Conservation (phyloP, 2,329 filamentous ascomycete genomes). For the Colletotrichum godetiae region DNA sequence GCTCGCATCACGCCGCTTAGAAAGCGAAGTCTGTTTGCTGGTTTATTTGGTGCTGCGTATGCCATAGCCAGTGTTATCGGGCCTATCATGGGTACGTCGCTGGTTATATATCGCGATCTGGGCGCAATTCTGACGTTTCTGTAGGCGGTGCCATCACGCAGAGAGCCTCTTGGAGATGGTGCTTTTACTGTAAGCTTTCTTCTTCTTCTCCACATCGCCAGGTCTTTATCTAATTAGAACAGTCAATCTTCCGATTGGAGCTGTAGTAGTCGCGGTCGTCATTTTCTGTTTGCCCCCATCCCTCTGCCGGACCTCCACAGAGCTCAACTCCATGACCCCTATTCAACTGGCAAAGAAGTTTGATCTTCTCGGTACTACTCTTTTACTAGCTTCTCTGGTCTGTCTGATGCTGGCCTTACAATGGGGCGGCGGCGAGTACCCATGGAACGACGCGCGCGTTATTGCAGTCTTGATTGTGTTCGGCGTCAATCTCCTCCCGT, state of each 20-base stretch:
- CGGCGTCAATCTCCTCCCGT: conserved; percentile 40
- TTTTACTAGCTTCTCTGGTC: conserved; percentile 38
- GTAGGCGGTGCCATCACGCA: conserved; percentile 48
- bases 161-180: conserved; percentile 51
- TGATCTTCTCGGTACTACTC: conserved; percentile 39
- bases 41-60: conserved; percentile 50
- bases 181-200: conserved; percentile 43
- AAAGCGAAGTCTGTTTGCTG: conserved; percentile 47
- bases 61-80: conserved; percentile 47
- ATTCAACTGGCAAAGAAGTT: conserved; percentile 16
- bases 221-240: background rate
- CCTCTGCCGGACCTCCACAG: background rate
- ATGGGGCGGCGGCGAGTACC: conserved; percentile 50
- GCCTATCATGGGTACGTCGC: conserved; percentile 37
- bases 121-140: background rate
- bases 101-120: background rate
- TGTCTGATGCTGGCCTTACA: conserved; percentile 57
- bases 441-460: conserved; percentile 40
- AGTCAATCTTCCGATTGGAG: conserved; percentile 43
- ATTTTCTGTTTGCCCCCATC: conserved; percentile 38
- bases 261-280: conserved; percentile 37
- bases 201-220: too few species aligned
- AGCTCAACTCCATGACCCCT: background rate
- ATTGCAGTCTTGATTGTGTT: conserved; percentile 43
- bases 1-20: conserved; percentile 47